A percentile compares a stretch with the other conserved stretches of the same genome.
Conservation (phyloP, 768 basidiomycete species). For the Trametes cingulata region DNA sequence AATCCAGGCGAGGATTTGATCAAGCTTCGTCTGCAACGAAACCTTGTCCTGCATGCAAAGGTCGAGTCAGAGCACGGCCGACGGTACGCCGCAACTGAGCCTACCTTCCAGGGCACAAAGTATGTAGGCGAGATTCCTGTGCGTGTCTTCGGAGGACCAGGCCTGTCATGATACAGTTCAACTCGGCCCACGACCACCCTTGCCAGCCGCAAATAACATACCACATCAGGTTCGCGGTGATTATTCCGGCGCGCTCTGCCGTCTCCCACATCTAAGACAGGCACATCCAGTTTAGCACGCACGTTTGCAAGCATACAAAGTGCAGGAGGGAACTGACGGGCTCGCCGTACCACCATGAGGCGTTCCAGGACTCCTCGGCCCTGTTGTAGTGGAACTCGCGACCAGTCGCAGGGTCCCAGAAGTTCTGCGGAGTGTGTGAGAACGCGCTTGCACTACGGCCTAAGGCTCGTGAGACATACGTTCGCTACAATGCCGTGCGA, state of each 20-base stretch:
- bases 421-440: slow-evolving; percentile 53
- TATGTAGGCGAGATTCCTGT: slow-evolving; percentile 70
- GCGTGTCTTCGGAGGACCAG: slow-evolving; percentile 73
- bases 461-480: slow-evolving; percentile 40
- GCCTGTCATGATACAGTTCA: slow-evolving; percentile 46
- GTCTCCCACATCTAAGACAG: slow-evolving; percentile 84
- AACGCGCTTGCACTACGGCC: too few relatives aligned
- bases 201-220: slow-evolving; percentile 37
- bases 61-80: neutral
- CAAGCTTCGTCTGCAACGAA: slow-evolving; percentile 66
- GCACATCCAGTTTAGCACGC: neutral
- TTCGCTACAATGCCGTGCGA: slow-evolving; percentile 92
- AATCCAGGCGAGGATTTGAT: slow-evolving; percentile 80
- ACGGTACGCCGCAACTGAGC: neutral
- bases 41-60: slow-evolving; percentile 49
- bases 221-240: slow-evolving; percentile 93
- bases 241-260: slow-evolving; percentile 66
- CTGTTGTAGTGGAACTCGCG: slow-evolving; percentile 74
- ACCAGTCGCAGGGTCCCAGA: slow-evolving; percentile 72
- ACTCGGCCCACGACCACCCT: neutral
- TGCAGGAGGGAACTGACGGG: slow-evolving; percentile 56
- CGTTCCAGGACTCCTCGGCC: slow-evolving; percentile 58
- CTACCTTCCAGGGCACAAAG: slow-evolving; percentile 76
- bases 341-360: slow-evolving; percentile 87
- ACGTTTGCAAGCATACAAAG: neutral